These are phyloP conservation scores for Acorus gramineus DNA, from an alignment of 106 monocot species.

Conservation along the genomic window DNA sequence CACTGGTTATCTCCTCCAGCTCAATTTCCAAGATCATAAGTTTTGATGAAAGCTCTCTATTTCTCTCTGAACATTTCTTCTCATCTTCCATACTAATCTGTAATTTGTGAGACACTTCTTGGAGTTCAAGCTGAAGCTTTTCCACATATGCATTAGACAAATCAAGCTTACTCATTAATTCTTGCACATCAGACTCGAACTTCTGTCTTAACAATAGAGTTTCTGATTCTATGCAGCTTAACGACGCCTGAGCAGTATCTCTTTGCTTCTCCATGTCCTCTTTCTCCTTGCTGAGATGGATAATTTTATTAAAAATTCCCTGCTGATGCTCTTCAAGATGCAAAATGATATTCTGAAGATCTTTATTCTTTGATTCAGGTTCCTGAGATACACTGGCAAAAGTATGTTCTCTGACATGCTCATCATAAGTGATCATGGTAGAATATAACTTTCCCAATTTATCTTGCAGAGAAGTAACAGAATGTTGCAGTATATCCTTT, in stretches of 20 bases:
- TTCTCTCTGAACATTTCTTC: slow-evolving; percentile 22
- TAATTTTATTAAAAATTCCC: slow-evolving; percentile 19
- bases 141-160: slow-evolving; percentile 31
- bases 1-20: slow-evolving; percentile 33
- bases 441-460: slow-evolving; percentile 25
- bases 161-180: slow-evolving; percentile 32
- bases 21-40: slow-evolving; percentile 41
- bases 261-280: slow-evolving; percentile 31
- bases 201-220: slow-evolving; percentile 21
- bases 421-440: slow-evolving; percentile 20
- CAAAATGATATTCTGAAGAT: slow-evolving; percentile 26
- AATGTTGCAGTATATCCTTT: slow-evolving; percentile 35
- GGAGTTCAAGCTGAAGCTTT: slow-evolving; percentile 42
- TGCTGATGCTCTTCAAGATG: slow-evolving; percentile 38
- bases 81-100: slow-evolving; percentile 30
- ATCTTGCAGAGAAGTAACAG: slow-evolving; percentile 23
- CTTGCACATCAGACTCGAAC: slow-evolving; percentile 35
- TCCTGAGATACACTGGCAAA: slow-evolving; percentile 17
- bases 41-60: slow-evolving; percentile 49
- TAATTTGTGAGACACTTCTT: slow-evolving; percentile 49
- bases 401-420: slow-evolving; percentile 16
- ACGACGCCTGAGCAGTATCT: slow-evolving; percentile 16
- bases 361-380: slow-evolving; percentile 20
- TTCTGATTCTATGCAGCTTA: slow-evolving; percentile 24
- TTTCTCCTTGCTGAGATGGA: slow-evolving; percentile 35